phyloP scores from a whole-genome alignment of 441 rosid genomes.

The Arabidopsis lyrata region DNA sequence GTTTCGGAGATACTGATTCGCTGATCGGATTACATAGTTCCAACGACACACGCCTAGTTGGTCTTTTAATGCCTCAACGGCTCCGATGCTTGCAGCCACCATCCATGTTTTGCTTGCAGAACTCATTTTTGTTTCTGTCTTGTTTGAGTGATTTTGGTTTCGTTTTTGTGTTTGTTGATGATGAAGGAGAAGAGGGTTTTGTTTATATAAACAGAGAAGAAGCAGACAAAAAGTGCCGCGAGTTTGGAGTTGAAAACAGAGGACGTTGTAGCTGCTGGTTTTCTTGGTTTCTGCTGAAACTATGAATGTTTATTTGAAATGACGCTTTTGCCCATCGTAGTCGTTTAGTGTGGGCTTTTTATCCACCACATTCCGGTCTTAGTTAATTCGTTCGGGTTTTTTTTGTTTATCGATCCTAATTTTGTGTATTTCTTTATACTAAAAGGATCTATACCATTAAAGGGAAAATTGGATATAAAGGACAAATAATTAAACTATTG shows the following conservation, averaged over 20 bases:
- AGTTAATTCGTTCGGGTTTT: too few species aligned
- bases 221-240: neutral
- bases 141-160: neutral
- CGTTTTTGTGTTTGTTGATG: neutral
- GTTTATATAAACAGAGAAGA: neutral
- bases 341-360: too few species aligned
- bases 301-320: neutral
- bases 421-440: too few species aligned
- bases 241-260: neutral
- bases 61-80: slow-evolving; percentile 41
- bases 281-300: neutral
- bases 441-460: too few species aligned
- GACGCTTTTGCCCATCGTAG: neutral
- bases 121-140: slow-evolving; percentile 12
- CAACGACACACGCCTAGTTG: slow-evolving; percentile 51
- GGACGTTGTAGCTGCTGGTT: neutral
- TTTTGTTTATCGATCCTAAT: too few species aligned
- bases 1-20: slow-evolving; percentile 49
- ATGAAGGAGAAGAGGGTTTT: neutral
- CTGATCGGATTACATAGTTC: slow-evolving; percentile 45
- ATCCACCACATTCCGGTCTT: too few species aligned
- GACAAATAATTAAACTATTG: too few species aligned
- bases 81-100: slow-evolving; percentile 36
- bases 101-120: slow-evolving; percentile 44
- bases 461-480: too few species aligned